Conservation (phyloP, 352 stramenopile species). For the Phytophthora vignae region DNA sequence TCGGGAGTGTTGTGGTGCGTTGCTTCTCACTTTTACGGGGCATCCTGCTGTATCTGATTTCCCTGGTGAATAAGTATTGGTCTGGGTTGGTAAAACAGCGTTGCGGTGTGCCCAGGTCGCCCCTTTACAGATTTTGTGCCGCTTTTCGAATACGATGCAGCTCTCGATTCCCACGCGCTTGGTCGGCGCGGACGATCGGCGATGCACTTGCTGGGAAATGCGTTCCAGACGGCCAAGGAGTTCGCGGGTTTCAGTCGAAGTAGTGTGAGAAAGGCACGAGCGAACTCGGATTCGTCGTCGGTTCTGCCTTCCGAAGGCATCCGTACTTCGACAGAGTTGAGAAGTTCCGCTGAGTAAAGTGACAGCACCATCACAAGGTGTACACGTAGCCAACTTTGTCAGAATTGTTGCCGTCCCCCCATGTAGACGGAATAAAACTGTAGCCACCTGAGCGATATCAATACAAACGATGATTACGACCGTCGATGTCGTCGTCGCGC, state of each 20-base stretch:
- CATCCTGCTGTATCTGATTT: too few species aligned
- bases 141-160: not conserved
- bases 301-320: conserved; percentile 18
- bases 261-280: conserved; percentile 9
- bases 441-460: conserved; percentile 22
- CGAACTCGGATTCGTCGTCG: conserved; percentile 16
- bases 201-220: not conserved
- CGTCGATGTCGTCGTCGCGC: conserved; percentile 24
- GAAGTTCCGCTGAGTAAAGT: conserved; percentile 2
- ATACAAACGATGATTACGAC: conserved; percentile 34
- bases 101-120: conserved; percentile 3
- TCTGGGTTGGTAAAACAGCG: not conserved
- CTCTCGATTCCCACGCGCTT: not conserved
- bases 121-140: conserved; percentile 3
- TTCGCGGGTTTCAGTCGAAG: not conserved
- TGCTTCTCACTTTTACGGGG: not conserved
- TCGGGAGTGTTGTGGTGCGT: not conserved
- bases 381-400: not conserved
- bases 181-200: not conserved
- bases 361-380: not conserved
- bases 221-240: conserved; percentile 14
- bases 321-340: conserved; percentile 3
- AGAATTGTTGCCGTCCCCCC: conserved; percentile 5
- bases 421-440: conserved; percentile 27
- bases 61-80: not conserved